A percentile compares a stretch with the other conserved stretches of the same genome.
phyloP scores from a whole-genome alignment of 345 rosid species.

The Aquilaria malaccensis region DNA sequence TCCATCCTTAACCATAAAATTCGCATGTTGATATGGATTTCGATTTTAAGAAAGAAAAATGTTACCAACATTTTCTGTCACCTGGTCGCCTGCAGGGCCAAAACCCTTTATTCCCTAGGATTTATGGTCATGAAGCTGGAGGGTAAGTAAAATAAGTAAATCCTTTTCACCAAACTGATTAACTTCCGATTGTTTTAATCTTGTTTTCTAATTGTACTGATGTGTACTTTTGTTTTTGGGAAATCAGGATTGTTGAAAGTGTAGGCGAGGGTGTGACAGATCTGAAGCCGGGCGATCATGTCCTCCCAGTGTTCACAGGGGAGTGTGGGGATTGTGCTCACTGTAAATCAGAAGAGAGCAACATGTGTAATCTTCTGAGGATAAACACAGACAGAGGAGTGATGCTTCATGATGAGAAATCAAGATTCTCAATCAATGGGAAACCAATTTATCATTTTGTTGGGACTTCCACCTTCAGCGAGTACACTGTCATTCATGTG shows the following conservation, averaged over 20 bases:
- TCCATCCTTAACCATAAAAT: neutral
- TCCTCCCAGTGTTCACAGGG: constrained; percentile 34
- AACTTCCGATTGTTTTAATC: no score
- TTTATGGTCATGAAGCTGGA: constrained; percentile 22
- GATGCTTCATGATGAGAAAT: constrained; percentile 30
- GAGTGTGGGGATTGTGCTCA: constrained; percentile 31
- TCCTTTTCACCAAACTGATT: no score
- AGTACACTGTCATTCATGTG: constrained; percentile 32
- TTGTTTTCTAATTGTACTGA: neutral
- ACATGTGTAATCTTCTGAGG: constrained; percentile 31
- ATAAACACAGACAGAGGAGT: constrained; percentile 29
- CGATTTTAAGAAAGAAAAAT: neutral
- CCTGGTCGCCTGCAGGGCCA: constrained; percentile 14
- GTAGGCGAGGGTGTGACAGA: constrained; percentile 36
- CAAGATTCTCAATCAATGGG: constrained; percentile 35
- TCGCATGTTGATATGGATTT: neutral
- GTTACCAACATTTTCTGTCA: neutral
- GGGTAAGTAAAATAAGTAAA: constrained; percentile 4
- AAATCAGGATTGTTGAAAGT: constrained; percentile 33
- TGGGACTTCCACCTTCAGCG: constrained; percentile 39
- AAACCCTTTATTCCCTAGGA: constrained; percentile 20
- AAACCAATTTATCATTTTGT: constrained; percentile 36
- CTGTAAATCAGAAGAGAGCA: constrained; percentile 32
- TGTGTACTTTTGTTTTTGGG: neutral
- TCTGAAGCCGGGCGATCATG: constrained; percentile 31